Base-by-base conservation (phyloP, 1,139 yeast genomes). In the Candida tropicalis region DNA sequence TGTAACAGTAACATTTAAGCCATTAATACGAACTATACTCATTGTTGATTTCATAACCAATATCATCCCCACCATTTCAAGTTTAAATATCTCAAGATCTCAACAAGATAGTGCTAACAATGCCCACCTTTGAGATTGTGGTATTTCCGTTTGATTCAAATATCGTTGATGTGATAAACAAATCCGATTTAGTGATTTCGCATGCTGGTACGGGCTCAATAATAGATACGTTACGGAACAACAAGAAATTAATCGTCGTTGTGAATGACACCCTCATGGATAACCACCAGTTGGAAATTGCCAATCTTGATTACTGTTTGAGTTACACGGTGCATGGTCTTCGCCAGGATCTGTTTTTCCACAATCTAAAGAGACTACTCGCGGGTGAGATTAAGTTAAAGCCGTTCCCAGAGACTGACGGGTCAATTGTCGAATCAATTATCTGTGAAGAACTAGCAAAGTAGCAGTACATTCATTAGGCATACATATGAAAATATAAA, bases 121-220 rank as follows among this genome's bases (percentile, higher is more conserved):
- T 20, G 23, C 23, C 11, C 2, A 47, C 43, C 12, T 36, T 49
- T 20, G 39, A 79, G 8, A 23, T 52, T 5, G 58, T 61, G 18
- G 81, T 81, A 3, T 66, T 83, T 25, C 73, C 79, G 1, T 82
- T 81, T 57, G 68, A 79, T 4, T 51, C 62, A 1, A 68, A 51
- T 58, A 84, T 55, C 56, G 61, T 38, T 39, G 51, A 7, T 47
- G 77, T 48, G 59, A 75, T 84, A 1, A 29, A 53, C 0, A 36
- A 57, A 3, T 66, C 77, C 1, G 81, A 81, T 43, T 55, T 87
- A 35, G 86, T 91, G 6, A 74, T 93, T 10, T 83, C 96, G 1
- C 98, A 93, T 60, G 97, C 96, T 0, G 98, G 95, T 2, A 88
- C 98, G 0, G 99, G 99, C 1, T 87, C 97, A 0, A 87, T 93